Conservation (phyloP, 345 rosid species). For the Dipteronia sinensis region DNA sequence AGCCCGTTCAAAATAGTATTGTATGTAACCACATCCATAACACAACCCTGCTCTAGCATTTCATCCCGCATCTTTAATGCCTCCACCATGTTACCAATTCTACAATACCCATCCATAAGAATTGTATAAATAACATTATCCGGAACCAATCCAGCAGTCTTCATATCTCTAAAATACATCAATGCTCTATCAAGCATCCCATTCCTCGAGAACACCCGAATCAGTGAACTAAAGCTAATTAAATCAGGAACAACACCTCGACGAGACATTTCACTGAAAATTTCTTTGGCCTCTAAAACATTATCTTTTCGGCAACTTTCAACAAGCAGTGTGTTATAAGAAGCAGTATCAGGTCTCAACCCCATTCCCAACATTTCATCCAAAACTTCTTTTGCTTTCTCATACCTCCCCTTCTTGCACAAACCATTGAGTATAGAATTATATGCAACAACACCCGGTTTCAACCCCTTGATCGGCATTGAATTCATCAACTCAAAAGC, state of each 20-base stretch:
- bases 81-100: slow-evolving; percentile 50
- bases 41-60: slow-evolving; percentile 70
- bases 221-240: slow-evolving; percentile 61
- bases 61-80: slow-evolving; percentile 69
- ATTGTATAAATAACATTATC: slow-evolving; percentile 74
- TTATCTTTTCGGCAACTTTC: slow-evolving; percentile 65
- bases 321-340: slow-evolving; percentile 68
- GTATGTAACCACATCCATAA: slow-evolving; percentile 73
- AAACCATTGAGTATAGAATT: slow-evolving; percentile 67
- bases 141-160: slow-evolving; percentile 55
- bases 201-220: slow-evolving; percentile 50
- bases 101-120: slow-evolving; percentile 76
- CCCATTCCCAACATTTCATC: slow-evolving; percentile 58
- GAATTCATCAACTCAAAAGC: slow-evolving; percentile 61
- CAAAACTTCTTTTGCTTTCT: slow-evolving; percentile 62
- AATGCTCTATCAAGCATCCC: slow-evolving; percentile 58
- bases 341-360: slow-evolving; percentile 62
- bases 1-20: slow-evolving; percentile 74
- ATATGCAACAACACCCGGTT: slow-evolving; percentile 62
- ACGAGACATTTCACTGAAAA: slow-evolving; percentile 55
- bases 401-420: slow-evolving; percentile 52
- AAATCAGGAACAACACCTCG: slow-evolving; percentile 62
- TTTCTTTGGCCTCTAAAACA: slow-evolving; percentile 44
- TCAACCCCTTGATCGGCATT: slow-evolving; percentile 65
- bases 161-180: slow-evolving; percentile 50